Conservation (phyloP, 352 stramenopile genomes). For the Phytopythium boreale region DNA sequence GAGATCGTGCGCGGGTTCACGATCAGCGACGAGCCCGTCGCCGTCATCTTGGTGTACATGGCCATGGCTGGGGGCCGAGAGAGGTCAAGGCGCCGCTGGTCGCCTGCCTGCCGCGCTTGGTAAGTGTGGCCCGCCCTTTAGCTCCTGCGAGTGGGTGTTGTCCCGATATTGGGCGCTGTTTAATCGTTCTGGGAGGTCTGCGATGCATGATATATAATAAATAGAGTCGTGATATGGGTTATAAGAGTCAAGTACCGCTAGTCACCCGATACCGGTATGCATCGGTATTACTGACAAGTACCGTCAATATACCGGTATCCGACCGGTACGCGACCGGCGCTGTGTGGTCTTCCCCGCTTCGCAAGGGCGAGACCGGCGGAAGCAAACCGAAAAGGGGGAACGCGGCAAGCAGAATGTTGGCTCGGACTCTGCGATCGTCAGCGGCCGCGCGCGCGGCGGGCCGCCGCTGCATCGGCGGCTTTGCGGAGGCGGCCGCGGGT, state of each 20-base stretch:
- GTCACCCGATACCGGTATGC: neutral
- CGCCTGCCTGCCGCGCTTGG: no score
- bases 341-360: constrained; percentile 5
- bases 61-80: constrained; percentile 33
- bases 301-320: constrained; percentile 1
- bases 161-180: neutral
- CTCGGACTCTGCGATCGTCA: constrained; percentile 30
- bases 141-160: neutral
- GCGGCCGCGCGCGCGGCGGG: constrained; percentile 24
- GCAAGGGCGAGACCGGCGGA: neutral
- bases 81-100: no score
- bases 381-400: neutral
- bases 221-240: no score
- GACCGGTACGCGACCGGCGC: neutral
- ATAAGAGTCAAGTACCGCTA: no score
- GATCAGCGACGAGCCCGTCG: constrained; percentile 63
- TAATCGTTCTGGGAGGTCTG: neutral
- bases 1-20: constrained; percentile 76
- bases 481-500: constrained; percentile 22
- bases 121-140: no score
- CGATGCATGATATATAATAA: no score
- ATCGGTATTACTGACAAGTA: neutral
- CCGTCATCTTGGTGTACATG: constrained; percentile 83
- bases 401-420: constrained; percentile 24
- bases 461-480: constrained; percentile 53